Percentiles rank a stretch among this genome's conserved stretches.
Evolutionary conservation across 2,329 filamentous ascomycete species (phyloP).

Genomic region (Rhynchosporium graminicola): DNA sequence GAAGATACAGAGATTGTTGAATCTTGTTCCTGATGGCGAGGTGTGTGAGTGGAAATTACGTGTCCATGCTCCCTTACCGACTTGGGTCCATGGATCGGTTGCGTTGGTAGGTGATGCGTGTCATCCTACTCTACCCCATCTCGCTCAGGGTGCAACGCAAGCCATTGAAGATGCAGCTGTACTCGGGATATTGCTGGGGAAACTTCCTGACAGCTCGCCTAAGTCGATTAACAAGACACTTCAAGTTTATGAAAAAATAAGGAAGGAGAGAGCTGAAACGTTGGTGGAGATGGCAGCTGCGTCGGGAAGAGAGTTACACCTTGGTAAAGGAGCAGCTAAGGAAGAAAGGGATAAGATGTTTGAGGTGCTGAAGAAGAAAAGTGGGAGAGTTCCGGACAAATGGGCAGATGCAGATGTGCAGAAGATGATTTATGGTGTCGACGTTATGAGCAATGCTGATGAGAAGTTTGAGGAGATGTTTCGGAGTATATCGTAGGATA

Average conservation of each 20-base stretch:
- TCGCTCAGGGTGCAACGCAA: conserved; percentile 68
- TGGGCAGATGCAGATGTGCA: conserved; percentile 72
- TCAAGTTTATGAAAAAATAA: conserved; percentile 55
- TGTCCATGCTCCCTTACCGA: conserved; percentile 56
- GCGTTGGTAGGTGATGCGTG: conserved; percentile 65
- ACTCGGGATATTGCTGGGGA: conserved; percentile 54
- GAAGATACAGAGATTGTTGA: conserved; percentile 58
- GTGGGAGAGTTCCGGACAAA: conserved; percentile 58
- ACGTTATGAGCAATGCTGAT: conserved; percentile 57
- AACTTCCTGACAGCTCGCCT: conserved; percentile 43
- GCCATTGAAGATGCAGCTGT: conserved; percentile 68
- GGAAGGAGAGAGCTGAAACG: conserved; percentile 55
- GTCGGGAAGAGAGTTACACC: conserved; percentile 56
- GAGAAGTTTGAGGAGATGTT: conserved; percentile 54
- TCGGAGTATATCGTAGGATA: conserved; percentile 8
- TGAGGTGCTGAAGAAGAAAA: conserved; percentile 50
- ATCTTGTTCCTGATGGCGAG: conserved; percentile 60
- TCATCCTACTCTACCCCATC: conserved; percentile 67
- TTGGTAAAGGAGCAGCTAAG: conserved; percentile 58
- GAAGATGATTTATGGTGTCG: conserved; percentile 64
- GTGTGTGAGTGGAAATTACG: conserved; percentile 67
- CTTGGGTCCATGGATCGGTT: conserved; percentile 58
- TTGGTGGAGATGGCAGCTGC: conserved; percentile 55
- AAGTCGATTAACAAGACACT: conserved; percentile 51
- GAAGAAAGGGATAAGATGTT: conserved; percentile 60